phyloP scores from a whole-genome alignment of 2,329 filamentous ascomycete species.

The Neoarthrinium moseri region DNA sequence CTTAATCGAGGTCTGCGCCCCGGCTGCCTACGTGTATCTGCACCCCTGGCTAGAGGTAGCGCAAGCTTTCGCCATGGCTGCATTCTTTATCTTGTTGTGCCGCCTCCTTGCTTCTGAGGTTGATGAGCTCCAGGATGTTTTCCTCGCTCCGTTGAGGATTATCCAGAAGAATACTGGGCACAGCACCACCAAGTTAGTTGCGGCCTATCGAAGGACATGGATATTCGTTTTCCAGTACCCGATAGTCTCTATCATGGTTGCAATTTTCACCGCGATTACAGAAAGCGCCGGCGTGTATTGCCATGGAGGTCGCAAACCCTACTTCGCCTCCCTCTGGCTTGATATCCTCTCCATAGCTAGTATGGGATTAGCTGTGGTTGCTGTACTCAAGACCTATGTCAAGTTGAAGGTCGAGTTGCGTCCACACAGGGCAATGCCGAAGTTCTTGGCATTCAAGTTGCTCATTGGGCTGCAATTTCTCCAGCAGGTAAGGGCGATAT shows the following conservation, averaged over 20 bases:
- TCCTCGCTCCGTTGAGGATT: slow-evolving; percentile 33
- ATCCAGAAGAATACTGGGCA: slow-evolving; percentile 23
- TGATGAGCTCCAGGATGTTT: slow-evolving; percentile 28
- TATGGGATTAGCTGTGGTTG: slow-evolving; percentile 20
- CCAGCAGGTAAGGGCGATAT: slow-evolving; percentile 14
- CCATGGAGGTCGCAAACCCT: slow-evolving; percentile 22
- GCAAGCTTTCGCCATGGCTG: slow-evolving; percentile 38
- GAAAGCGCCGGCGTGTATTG: slow-evolving; percentile 29
- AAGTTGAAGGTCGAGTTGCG: slow-evolving; percentile 17
- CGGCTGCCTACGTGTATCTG: slow-evolving; percentile 37
- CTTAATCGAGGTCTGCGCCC: slow-evolving; percentile 36
- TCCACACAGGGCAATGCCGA: slow-evolving; percentile 20
- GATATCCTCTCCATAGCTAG: slow-evolving; percentile 23
- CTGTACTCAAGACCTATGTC: slow-evolving; percentile 19
- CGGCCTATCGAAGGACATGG: slow-evolving; percentile 28
- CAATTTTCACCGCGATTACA: slow-evolving; percentile 34
- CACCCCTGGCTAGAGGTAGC: slow-evolving; percentile 35
- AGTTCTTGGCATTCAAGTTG: slow-evolving; percentile 26
- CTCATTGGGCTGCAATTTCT: slow-evolving; percentile 22
- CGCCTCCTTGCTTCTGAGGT: slow-evolving; percentile 32
- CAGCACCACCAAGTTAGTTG: slow-evolving; percentile 10
- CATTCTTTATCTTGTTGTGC: slow-evolving; percentile 43
- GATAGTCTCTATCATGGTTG: slow-evolving; percentile 34
- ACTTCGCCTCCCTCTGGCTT: slow-evolving; percentile 31
- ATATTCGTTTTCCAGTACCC: slow-evolving; percentile 40